A percentile compares a stretch with the other conserved stretches of the same genome.
Evolutionary conservation across 139 green algal genomes (phyloP).

Genomic region (Picochlorum sp.): DNA sequence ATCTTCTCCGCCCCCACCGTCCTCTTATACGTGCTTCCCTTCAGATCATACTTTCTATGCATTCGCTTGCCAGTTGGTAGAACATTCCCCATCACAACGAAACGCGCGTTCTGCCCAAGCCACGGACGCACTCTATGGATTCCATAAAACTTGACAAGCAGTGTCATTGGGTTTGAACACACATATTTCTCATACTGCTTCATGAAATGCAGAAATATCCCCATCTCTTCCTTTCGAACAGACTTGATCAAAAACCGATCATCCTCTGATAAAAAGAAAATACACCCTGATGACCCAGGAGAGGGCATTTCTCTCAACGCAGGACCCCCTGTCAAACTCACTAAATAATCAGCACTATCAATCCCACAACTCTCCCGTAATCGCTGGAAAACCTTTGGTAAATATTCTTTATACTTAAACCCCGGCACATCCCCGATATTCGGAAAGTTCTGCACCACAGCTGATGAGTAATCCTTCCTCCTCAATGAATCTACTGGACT

Average conservation of each 20-base stretch:
- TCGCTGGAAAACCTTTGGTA: conserved; percentile 66
- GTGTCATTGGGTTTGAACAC: conserved; percentile 37
- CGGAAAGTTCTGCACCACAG: conserved; percentile 56
- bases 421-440: conserved; percentile 32
- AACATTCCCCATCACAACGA: conserved; percentile 95
- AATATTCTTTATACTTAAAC: conserved; percentile 96
- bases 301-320: conserved; percentile 84
- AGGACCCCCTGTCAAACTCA: conserved; percentile 42
- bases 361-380: conserved; percentile 68
- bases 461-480: conserved; percentile 2
- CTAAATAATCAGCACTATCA: conserved; percentile 41
- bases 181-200: conserved; percentile 63
- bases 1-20: conserved; percentile 14
- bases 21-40: conserved; percentile 76
- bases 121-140: conserved; percentile 56
- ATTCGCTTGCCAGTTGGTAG: conserved; percentile 79
- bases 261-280: conserved; percentile 82
- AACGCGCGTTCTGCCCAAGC: conserved; percentile 55
- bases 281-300: conserved; percentile 75
- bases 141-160: conserved; percentile 70
- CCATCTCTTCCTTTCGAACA: conserved; percentile 58
- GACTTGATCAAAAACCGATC: conserved; percentile 71
- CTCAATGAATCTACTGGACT: neutral
- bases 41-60: conserved; percentile 89
- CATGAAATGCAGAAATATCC: conserved; percentile 53